Evolutionary conservation across 768 basidiomycete species (phyloP), one percentile per base, ranked within the genome.

Genomic region (Podaxis carcinomalis): DNA sequence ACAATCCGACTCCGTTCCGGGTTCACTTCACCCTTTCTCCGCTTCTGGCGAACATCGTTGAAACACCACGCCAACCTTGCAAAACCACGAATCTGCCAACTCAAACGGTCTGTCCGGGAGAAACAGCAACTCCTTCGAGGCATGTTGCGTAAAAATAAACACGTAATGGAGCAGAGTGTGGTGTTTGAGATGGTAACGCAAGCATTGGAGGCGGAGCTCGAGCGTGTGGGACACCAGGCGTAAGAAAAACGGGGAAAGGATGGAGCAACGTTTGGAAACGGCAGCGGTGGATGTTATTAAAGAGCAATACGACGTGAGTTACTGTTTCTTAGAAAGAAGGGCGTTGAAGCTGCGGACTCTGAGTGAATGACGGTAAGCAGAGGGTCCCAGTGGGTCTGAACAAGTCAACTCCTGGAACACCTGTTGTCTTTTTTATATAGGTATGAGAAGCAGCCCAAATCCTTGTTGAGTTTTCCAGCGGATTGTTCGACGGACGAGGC

Each of bases 1-100:
- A 42, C 39, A 40, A 7, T 60, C 51, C 6, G 32, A 60, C 35
- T 60, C 59, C 16, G 59, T 53, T 42, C 59, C 59, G 9, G 25
- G 5, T 14, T 39, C 21, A 35, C 11, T 53, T n/a, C 42, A 44
- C 6, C 6, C 42, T 44, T 5, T 16, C 42, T 3, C 5, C 14
- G 7, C 32, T 6, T 19, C 19, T 6, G 1, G 16, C n/a, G 42
- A 19, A 4, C n/a, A 46, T 23, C 19, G 50, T 23, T 23, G 21
- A 37, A 52, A 51, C 16, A 28, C 25, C 59, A 46, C 6, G 3
- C 47, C 16, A 32, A 36, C 3, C 28, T 36, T 5, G n/a, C 59
- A 21, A 21, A 42, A 5, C 9, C 16, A 32, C 51, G 35, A 1
- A 23, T 53, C n/a, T 13, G 27, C 14, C 19, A 47, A 32, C 19